Percentiles rank a stretch among this genome's conserved stretches.
Conservation (phyloP, 805 yeast species). For the Candida dendrica region DNA sequence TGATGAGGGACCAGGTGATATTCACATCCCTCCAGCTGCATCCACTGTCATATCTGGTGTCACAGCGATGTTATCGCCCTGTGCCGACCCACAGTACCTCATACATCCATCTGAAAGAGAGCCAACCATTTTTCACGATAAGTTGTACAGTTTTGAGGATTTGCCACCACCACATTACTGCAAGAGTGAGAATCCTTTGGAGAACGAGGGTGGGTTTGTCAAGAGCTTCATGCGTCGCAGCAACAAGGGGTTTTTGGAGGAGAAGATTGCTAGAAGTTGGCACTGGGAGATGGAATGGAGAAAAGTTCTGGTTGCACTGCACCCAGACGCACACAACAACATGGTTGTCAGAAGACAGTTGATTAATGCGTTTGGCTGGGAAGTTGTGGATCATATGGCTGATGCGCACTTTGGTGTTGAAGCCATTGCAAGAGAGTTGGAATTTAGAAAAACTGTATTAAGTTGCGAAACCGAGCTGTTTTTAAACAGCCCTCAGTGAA, state of each 20-base stretch:
- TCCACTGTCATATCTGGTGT: constrained; percentile 76
- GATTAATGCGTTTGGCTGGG: constrained; percentile 94
- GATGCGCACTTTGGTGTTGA: constrained; percentile 35
- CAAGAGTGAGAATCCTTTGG: constrained; percentile 11
- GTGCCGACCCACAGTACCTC: constrained; percentile 63
- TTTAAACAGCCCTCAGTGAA: not conserved
- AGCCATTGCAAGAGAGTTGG: constrained; percentile 9
- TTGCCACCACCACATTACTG: constrained; percentile 48
- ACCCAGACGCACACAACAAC: constrained; percentile 94
- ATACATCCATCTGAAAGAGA: constrained; percentile 61
- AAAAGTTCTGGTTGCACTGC: constrained; percentile 76
- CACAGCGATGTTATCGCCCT: constrained; percentile 69
- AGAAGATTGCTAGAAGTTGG: constrained; percentile 82
- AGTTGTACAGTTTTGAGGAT: constrained; percentile 57
- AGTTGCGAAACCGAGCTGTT: not conserved
- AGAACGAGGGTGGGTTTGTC: not conserved
- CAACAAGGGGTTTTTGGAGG: constrained; percentile 30
- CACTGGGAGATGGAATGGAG: constrained; percentile 84
- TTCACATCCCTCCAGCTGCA: constrained; percentile 58
- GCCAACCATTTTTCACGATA: constrained; percentile 73
- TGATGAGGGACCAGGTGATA: constrained; percentile 8
- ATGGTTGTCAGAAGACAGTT: constrained; percentile 83
- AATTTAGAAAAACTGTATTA: not conserved
- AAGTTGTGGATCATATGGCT: constrained; percentile 77
- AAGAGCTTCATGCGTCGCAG: constrained; percentile 2